Evolutionary conservation across 108 stramenopile genomes (phyloP).

Genomic region (Cyclostephanos invisitatus): DNA sequence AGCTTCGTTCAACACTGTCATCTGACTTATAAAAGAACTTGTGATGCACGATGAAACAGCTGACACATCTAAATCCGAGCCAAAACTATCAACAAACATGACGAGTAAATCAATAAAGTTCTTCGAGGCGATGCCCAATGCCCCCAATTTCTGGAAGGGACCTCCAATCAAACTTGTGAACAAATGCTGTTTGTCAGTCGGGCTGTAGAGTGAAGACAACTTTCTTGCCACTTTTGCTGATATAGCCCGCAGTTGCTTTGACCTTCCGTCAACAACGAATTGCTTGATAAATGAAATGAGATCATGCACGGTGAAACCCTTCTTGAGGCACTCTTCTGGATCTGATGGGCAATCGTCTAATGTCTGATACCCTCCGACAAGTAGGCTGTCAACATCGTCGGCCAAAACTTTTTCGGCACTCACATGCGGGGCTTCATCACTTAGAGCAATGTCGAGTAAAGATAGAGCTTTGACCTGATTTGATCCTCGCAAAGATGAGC

Average conservation of each 20-base stretch:
- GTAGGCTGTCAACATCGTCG: conserved; percentile 9
- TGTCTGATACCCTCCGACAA: conserved; percentile 15
- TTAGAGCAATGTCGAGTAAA: conserved; percentile 61
- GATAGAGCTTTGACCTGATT: conserved; percentile 65
- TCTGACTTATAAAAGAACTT: conserved; percentile 21
- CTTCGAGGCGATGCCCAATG: conserved; percentile 44
- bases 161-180: conserved; percentile 45
- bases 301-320: conserved; percentile 39
- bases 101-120: conserved; percentile 34
- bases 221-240: conserved; percentile 38
- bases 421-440: conserved; percentile 12
- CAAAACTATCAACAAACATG: conserved; percentile 30
- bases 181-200: conserved; percentile 31
- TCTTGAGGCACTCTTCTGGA: conserved; percentile 53
- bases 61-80: conserved; percentile 30
- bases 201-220: conserved; percentile 33
- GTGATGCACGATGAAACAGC: conserved; percentile 19
- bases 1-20: conserved; percentile 15
- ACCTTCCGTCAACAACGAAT: conserved; percentile 58
- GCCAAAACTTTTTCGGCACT: neutral
- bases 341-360: conserved; percentile 10
- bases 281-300: conserved; percentile 56
- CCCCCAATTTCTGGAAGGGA: conserved; percentile 42
- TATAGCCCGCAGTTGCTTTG: conserved; percentile 51
- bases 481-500: conserved; percentile 55